A percentile compares a stretch with the other conserved stretches of the same genome.
phyloP scores from a whole-genome alignment of 2,329 filamentous ascomycete genomes.

The Cryphonectria carpinicola region DNA sequence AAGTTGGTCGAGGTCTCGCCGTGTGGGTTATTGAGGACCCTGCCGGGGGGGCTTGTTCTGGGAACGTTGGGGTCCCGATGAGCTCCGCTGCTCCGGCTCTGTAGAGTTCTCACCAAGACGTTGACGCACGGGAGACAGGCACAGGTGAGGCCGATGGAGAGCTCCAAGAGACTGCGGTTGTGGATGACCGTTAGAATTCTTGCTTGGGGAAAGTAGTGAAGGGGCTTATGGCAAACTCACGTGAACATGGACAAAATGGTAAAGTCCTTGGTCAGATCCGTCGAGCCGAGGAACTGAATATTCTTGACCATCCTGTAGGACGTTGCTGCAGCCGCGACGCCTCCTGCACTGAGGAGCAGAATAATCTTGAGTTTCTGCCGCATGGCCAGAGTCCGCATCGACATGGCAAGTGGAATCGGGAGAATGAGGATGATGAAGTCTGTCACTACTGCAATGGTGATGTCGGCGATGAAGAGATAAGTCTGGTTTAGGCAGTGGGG shows the following conservation, averaged over 20 bases:
- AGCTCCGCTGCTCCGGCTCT: not conserved
- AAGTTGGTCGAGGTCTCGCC: not conserved
- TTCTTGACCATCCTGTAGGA: slow-evolving; percentile 35
- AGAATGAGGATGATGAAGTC: slow-evolving; percentile 41
- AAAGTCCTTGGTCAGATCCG: slow-evolving; percentile 35
- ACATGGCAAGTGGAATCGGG: slow-evolving; percentile 39
- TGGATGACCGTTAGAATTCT: not conserved
- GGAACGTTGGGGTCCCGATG: not conserved
- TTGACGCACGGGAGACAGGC: slow-evolving; percentile 36
- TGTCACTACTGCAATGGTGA: slow-evolving; percentile 38
- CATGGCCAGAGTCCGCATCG: slow-evolving; percentile 33
- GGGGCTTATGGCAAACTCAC: not conserved
- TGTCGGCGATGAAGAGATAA: slow-evolving; percentile 40
- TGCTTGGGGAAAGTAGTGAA: not conserved
- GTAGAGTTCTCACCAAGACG: slow-evolving; percentile 11
- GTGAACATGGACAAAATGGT: slow-evolving; percentile 22
- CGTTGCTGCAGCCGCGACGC: slow-evolving; percentile 35
- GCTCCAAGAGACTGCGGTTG: slow-evolving; percentile 31
- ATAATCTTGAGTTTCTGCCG: slow-evolving; percentile 41
- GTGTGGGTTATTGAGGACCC: not conserved
- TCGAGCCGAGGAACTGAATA: slow-evolving; percentile 32
- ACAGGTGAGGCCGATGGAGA: slow-evolving; percentile 36
- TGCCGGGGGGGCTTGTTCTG: not conserved
- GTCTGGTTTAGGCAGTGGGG: slow-evolving; percentile 38
- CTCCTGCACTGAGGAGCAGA: slow-evolving; percentile 38